Evolutionary conservation across 495 filamentous ascomycete genomes (phyloP).

Genomic region (Penicillium cataractarum): DNA sequence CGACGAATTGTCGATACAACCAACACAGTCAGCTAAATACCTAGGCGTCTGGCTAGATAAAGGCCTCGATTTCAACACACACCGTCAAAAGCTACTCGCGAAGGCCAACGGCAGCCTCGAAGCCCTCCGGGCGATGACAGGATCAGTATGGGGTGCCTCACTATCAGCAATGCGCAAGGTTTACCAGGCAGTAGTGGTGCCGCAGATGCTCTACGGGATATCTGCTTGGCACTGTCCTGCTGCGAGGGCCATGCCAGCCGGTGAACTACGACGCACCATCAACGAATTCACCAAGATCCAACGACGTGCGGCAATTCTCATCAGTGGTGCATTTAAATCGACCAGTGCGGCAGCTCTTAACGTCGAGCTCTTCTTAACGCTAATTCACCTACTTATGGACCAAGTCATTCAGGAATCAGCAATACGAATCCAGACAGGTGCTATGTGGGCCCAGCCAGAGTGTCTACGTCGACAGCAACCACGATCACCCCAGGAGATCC

Average conservation of each 20-base stretch:
- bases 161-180: conserved; percentile 11
- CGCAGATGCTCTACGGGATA: conserved; percentile 23
- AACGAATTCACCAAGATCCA: conserved; percentile 13
- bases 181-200: conserved; percentile 28
- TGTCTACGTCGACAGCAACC: background rate
- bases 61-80: conserved; percentile 14
- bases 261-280: too few species aligned
- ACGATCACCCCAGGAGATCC: background rate
- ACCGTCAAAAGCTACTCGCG: conserved; percentile 13
- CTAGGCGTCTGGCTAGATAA: conserved; percentile 24
- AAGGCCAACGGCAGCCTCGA: conserved; percentile 16
- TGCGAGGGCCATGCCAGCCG: too few species aligned
- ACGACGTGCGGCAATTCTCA: conserved; percentile 13
- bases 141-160: conserved; percentile 21
- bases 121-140: conserved; percentile 17
- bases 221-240: conserved; percentile 16
- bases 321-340: conserved; percentile 10
- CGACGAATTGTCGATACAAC: background rate
- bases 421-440: background rate
- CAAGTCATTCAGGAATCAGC: background rate
- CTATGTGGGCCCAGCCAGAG: background rate
- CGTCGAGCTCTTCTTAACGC: background rate
- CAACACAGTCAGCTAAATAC: background rate
- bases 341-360: background rate
- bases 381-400: background rate